Base-by-base conservation (phyloP, 805 yeast species). In the Yamadazyma akitaensis region DNA sequence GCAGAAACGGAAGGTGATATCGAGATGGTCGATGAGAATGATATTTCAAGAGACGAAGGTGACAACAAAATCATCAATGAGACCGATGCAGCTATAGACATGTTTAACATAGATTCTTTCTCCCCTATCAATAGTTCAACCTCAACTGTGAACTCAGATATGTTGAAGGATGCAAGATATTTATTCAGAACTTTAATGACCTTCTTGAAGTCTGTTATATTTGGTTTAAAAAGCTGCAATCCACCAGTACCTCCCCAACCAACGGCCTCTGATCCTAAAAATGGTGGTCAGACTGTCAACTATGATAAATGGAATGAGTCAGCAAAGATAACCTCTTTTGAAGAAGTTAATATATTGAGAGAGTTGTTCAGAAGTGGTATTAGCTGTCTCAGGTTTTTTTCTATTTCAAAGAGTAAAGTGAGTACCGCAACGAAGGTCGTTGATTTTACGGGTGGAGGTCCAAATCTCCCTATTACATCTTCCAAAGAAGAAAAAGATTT, bases 401-500 rank as follows among this genome's bases (percentile, higher is more conserved):
- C 80, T 26, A 77, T 76, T 9, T 63, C 81, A 3, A 76, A 76
- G 48, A 81, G 91, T 0, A 66, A 70, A 44, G 59, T 65, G n/a
- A 42, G 51, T 13, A 40, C 57, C 4, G 63, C 58, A 41, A 53
- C 66, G 2, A 69, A 70, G 46, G 66, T 70, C n/a, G 66, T 73
- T 54, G 73, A 68, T 53, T 83, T 83, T 60, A 87, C 86, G 49
- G 77, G 86, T 1, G 80, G 85, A 13, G 92, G 90, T 8, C 92
- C 96, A 5, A 85, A 85, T 48, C 66, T 88, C 33, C 96, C 96
- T 3, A 86, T 88, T 11, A 81, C 91, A 1, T 87, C 95, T 0
- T 82, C 96, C 0, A 90, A 89, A 55, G 98, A 92, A 59, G 97
- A 91, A 48, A 89, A 91, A 56, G 99, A 94, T 57, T 71, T 91